Evolutionary conservation across 495 filamentous ascomycete genomes (phyloP).

Genomic region (Talaromyces trachyspermus): DNA sequence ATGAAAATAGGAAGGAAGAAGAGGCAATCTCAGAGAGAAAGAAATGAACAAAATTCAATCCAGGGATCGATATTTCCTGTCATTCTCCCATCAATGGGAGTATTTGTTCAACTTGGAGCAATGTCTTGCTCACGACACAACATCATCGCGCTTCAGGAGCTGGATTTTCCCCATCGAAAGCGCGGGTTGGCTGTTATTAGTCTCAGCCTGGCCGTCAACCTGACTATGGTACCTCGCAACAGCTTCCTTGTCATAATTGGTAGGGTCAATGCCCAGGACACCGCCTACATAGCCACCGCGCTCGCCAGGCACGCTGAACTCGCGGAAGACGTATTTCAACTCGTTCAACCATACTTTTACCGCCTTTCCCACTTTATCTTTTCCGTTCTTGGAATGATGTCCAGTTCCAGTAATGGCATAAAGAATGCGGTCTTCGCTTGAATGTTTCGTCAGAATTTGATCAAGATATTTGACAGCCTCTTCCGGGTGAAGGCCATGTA

Average conservation of each 20-base stretch:
- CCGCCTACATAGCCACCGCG: slow-evolving; percentile 73
- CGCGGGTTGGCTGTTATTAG: slow-evolving; percentile 13
- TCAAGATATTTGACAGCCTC: slow-evolving; percentile 95
- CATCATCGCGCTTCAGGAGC: slow-evolving; percentile 40
- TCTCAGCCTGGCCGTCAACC: neutral
- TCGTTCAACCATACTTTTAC: slow-evolving; percentile 87
- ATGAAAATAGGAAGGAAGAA: neutral
- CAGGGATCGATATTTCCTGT: neutral
- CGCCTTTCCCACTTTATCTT: slow-evolving; percentile 96
- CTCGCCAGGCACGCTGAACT: slow-evolving; percentile 93
- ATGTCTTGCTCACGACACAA: too few species aligned
- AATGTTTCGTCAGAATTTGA: slow-evolving; percentile 74
- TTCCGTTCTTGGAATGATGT: slow-evolving; percentile 96
- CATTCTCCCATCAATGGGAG: neutral
- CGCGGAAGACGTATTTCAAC: slow-evolving; percentile 90
- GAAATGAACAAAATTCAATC: neutral
- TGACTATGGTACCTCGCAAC: slow-evolving; percentile 18
- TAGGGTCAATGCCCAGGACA: slow-evolving; percentile 87
- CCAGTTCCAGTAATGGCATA: slow-evolving; percentile 97
- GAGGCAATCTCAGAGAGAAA: neutral
- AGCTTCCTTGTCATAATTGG: slow-evolving; percentile 70
- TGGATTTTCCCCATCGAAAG: slow-evolving; percentile 41
- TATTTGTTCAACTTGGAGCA: neutral
- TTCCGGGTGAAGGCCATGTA: slow-evolving; percentile 94
- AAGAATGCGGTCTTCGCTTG: slow-evolving; percentile 58